Base-by-base conservation (phyloP, 2,329 filamentous ascomycete genomes). In the Cordyceps cateniannulata region DNA sequence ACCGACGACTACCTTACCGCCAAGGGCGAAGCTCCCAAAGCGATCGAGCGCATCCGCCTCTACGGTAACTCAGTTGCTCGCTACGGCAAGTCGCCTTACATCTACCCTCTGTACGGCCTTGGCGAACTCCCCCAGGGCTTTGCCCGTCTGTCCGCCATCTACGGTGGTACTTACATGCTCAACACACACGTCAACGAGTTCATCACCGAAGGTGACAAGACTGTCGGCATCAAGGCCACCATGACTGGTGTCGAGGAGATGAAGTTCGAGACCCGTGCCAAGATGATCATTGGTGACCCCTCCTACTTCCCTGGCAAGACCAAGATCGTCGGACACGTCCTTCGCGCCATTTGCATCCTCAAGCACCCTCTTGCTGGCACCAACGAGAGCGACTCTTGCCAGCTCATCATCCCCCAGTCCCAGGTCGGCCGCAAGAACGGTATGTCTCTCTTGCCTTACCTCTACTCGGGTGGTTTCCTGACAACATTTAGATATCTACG, bases 81-180 rank as follows among this genome's bases (percentile, higher is more conserved):
- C 65, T 98, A 98, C 77, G 95, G 95, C 77, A 98, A 97, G 79
- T 98, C 93, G 14, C 96, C 95, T 50, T 99, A 98, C 81, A 98
- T 99, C 80, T 99, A 99, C 82, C 96, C 95, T 53, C 87, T 98
- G 35, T 99, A 99, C 79, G 95, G 95, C 64, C 86, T 99, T 54
- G 95, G 90, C 73, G 95, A 99, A 80, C 88, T 99, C 61, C 96
- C 95, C 40, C 95, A 99, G 78, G 93, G 93, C 63, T 99, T 99
- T 71, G 95, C 95, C 65, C 93, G 95, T 75, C 85, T 99, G 59
- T 97, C 93, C 45, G 95, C 95, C 75, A 98, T 99, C 77, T 98
- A 99, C 73, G 95, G 95, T 66, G 95, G 95, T 68, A 99, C 95
- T 55, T 99, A 99, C 80, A 99, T 99, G 93, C 88, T 99, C 71